These are phyloP conservation scores for Pachyrhizus erosus DNA, from an alignment of 306 rosid species.

Conservation along the genomic window DNA sequence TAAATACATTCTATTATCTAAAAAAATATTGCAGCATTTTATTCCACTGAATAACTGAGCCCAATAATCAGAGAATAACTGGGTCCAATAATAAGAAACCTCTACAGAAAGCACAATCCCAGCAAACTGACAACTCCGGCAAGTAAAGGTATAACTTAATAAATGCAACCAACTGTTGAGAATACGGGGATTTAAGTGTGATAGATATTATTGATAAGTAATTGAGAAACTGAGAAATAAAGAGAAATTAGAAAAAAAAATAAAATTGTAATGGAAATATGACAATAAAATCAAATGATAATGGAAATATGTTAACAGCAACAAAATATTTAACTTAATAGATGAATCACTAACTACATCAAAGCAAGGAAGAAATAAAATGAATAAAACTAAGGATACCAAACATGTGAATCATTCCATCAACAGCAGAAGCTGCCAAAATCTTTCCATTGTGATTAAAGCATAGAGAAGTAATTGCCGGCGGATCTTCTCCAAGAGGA, in stretches of 20 bases:
- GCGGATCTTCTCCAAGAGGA: conserved; percentile 98
- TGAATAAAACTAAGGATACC: conserved; percentile 78
- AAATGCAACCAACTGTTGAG: background rate
- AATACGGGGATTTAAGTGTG: background rate
- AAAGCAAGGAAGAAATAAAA: conserved; percentile 22
- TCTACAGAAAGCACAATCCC: conserved; percentile 26
- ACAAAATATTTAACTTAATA: background rate
- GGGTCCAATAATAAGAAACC: background rate
- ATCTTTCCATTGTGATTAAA: conserved; percentile 98
- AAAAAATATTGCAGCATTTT: conserved; percentile 19
- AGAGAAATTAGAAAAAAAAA: background rate
- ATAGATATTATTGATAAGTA: background rate
- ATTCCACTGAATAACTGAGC: conserved; percentile 11
- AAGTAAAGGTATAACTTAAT: background rate
- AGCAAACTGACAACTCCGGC: background rate
- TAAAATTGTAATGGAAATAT: background rate
- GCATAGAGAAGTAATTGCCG: conserved; percentile 93
- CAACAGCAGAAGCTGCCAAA: conserved; percentile 91
- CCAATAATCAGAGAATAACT: background rate
- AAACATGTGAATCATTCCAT: conserved; percentile 99
- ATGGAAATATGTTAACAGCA: background rate
- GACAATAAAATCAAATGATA: background rate
- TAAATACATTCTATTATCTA: background rate
- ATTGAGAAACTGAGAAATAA: background rate
- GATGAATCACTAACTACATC: background rate